Evolutionary conservation across 257 asterid genomes (phyloP).

Genomic region (Solanum acaule): DNA sequence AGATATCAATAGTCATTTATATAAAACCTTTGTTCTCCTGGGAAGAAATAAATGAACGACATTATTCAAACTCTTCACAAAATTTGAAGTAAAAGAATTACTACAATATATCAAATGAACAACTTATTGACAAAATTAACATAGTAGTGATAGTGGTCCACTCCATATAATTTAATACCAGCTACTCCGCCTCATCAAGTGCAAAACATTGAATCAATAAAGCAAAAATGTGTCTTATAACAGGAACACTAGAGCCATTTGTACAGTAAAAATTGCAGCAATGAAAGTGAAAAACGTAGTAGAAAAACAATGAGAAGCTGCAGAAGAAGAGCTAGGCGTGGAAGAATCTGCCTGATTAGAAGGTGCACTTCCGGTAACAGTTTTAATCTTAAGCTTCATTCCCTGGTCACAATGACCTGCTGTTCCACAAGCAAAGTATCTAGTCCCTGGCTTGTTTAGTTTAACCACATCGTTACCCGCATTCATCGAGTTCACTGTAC

Average conservation of each 20-base stretch:
- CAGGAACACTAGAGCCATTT: neutral
- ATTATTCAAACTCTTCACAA: neutral
- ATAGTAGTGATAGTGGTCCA: neutral
- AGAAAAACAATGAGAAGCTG: constrained; percentile 2
- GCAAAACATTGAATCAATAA: neutral
- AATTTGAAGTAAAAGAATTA: neutral
- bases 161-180: neutral
- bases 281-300: neutral
- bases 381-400: constrained; percentile 75
- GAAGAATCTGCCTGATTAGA: constrained; percentile 9
- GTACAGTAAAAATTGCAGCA: neutral
- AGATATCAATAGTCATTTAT: neutral
- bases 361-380: constrained; percentile 32
- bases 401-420: constrained; percentile 69
- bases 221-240: neutral
- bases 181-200: neutral
- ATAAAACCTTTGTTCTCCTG: neutral
- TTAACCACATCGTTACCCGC: constrained; percentile 51
- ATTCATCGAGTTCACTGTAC: constrained; percentile 30
- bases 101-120: neutral
- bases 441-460: constrained; percentile 56
- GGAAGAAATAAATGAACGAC: neutral
- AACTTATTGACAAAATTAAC: neutral
- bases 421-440: constrained; percentile 80
- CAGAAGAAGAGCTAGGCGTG: constrained; percentile 6